Base-by-base conservation (phyloP, 805 yeast genomes). In the Candida fluviatilis region DNA sequence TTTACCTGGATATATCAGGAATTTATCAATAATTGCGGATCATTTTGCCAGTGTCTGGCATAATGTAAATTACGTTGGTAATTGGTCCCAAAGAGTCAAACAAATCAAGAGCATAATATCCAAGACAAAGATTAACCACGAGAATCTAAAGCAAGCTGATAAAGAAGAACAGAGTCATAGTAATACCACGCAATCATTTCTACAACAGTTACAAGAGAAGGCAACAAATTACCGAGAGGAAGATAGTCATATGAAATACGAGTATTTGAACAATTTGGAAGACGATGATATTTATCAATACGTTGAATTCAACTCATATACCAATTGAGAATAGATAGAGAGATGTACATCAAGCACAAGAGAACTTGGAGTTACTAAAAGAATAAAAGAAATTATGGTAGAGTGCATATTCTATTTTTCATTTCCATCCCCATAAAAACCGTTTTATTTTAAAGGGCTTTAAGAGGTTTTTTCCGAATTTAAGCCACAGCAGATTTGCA, bases 21-120 rank as follows among this genome's bases (percentile, higher is more conserved):
- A 82, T 43, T 60, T 83, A 43, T 78, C 85, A 2, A 53, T 82
- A 15, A 69, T 79, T 38, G 82, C 89, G 3, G 75, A 77, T 46
- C 82, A 79, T 42, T 84, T 86, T 58, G 88, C 95, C 1, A 71
- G 73, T 18, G 81, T 82, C 13, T 86, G 93, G 88, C 82, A 82
- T 48, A 47, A 43, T 16, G 80, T 80, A 3, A 66, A 65, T 25
- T 79, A 73, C 58, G 63, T 69, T 5, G 73, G 81, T 28, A 80
- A 73, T 50, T 86, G 95, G 95, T 70, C 75, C 13, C 76, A 77
- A 46, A 66, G 95, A 42, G 69, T 77, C 46, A 73, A 66, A 39
- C 87, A 82, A 47, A 69, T 83, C 15, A 45, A 47, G 11, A 45
- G 48, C 2, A 42, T 69, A n/a, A 51, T 60, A 18, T 48, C 50